Conservation (phyloP, 768 basidiomycete species). For the Collybia sordida region DNA sequence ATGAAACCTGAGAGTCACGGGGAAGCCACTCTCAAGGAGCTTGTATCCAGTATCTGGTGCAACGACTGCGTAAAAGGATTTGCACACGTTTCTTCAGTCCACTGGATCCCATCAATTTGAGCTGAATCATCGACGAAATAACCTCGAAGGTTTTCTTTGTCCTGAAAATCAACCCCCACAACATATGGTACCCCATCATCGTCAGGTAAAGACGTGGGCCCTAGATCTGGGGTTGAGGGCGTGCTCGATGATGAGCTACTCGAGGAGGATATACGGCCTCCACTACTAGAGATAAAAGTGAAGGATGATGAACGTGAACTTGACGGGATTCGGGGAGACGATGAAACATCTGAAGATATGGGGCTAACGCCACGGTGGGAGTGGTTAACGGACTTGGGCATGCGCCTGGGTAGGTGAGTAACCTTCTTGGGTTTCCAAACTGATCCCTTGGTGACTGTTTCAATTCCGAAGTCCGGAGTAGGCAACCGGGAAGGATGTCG, state of each 20-base stretch:
- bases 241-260: conserved; percentile 7
- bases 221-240: conserved; percentile 1
- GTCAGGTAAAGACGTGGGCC: background rate
- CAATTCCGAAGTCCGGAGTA: no score
- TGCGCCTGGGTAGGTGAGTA: conserved; percentile 6
- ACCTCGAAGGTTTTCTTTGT: background rate
- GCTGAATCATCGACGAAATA: background rate
- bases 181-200: background rate
- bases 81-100: no score
- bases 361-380: background rate
- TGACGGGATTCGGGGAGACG: background rate
- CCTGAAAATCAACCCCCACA: background rate
- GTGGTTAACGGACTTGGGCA: background rate
- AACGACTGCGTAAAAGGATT: no score
- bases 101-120: no score
- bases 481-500: background rate
- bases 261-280: conserved; percentile 5
- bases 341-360: background rate
- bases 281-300: background rate
- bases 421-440: conserved; percentile 6
- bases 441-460: no score
- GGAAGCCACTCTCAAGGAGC: no score
- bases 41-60: no score
- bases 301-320: conserved; percentile 3
- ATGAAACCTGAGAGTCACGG: no score